Evolutionary conservation across 352 stramenopile genomes (phyloP), one percentile per base, ranked within the genome.

Genomic region (Elongisporangium prolatum): DNA sequence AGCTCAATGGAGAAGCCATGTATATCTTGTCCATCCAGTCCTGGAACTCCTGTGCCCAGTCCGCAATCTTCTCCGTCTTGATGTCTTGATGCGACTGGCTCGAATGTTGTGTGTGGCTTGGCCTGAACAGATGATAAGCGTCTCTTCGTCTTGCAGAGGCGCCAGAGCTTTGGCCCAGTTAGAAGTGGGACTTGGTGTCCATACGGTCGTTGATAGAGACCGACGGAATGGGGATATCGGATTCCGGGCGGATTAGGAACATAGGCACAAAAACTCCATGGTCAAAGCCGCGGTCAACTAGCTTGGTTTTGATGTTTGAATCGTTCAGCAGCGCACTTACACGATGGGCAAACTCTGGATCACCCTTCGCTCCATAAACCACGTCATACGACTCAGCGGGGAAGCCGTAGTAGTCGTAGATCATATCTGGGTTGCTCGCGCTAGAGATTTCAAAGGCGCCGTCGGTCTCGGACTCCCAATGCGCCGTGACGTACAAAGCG

Each of bases 381-480:
- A 91, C 71, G 20, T 95, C 54, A 71, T 98, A 98, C 5, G 83
- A 75, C 58, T 97, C 71, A 2, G 58, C 44, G 0, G 89, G 88
- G 65, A 98, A 98, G 10, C 83, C 84, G 55, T 80, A 89, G 69
- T 97, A 98, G 69, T 98, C 92, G 72, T 85, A 98, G 49, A 96
- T 63, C 54, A 97, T 74, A 3, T 34, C 24, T 7, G 24, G 24
- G 0, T 60, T 51, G 2, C 77, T 71, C 1, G 72, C 60, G 47
- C 83, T 78, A 47, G 74, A 80, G 63, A 85, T 88, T 54, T 76
- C 69, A 11, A 76, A 25, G 28, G 28, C 28, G 13, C 54, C 59
- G 11, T 52, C 54, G 24, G 72, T 64, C 21, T 68, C 60, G 4
- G 61, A 67, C 67, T 96, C 84, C 79, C 84, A 97, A 60, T 97